Conservation (phyloP, 495 filamentous ascomycete genomes). For the Aspergillus baeticus region DNA sequence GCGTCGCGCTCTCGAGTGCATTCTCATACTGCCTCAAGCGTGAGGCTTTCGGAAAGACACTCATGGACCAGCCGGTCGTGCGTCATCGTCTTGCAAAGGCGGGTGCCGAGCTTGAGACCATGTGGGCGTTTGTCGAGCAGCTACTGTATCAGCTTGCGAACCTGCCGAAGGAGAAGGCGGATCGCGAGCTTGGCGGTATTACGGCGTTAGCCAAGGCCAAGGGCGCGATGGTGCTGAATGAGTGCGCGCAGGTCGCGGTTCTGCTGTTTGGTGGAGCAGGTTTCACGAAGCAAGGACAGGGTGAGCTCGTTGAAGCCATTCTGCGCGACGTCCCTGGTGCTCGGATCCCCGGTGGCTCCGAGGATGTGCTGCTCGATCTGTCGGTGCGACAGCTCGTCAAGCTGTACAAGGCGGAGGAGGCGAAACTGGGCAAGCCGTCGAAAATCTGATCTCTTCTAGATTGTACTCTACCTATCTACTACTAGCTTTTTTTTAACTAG, state of each 20-base stretch:
- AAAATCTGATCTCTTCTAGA: conserved; percentile 32
- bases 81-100: conserved; percentile 68
- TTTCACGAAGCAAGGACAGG: conserved; percentile 65
- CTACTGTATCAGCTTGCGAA: conserved; percentile 68
- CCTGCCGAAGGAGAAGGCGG: conserved; percentile 60
- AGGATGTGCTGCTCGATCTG: conserved; percentile 74
- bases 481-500: neutral
- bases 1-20: conserved; percentile 63
- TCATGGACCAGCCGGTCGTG: conserved; percentile 74
- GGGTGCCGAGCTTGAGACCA: conserved; percentile 65
- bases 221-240: conserved; percentile 65
- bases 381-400: conserved; percentile 71
- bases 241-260: conserved; percentile 66
- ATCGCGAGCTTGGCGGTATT: conserved; percentile 64
- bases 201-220: conserved; percentile 72
- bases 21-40: conserved; percentile 69
- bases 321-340: conserved; percentile 63
- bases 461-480: neutral
- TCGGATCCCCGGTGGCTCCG: conserved; percentile 67
- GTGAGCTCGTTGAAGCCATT: conserved; percentile 69
- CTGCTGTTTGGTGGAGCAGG: conserved; percentile 74
- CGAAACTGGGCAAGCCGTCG: conserved; percentile 52
- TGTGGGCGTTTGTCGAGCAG: conserved; percentile 74
- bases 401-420: conserved; percentile 63
- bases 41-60: conserved; percentile 72